Evolutionary conservation across 768 basidiomycete species (phyloP).

Genomic region (Naganishia vishniacii): DNA sequence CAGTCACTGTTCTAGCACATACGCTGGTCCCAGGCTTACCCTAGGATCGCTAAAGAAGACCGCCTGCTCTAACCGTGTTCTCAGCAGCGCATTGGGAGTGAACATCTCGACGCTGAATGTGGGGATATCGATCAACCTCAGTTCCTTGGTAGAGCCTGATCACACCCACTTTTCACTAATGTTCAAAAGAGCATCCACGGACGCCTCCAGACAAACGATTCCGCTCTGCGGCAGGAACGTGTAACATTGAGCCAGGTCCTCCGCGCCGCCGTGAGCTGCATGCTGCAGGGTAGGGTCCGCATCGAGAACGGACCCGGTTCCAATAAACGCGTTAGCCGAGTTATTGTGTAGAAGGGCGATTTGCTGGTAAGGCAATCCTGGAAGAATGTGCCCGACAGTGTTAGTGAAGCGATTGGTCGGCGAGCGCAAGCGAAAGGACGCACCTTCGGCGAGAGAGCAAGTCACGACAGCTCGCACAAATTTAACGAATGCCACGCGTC

Average conservation of each 20-base stretch:
- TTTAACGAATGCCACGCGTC: conserved; percentile 3
- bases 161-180: not conserved
- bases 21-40: not conserved
- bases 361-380: conserved; percentile 13
- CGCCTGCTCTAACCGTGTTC: conserved; percentile 14
- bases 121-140: not conserved
- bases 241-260: not conserved
- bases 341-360: not conserved
- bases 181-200: not conserved
- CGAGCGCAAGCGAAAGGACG: not conserved
- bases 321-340: conserved; percentile 11
- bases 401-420: not conserved
- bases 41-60: conserved; percentile 23
- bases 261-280: not conserved
- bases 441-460: conserved; percentile 15
- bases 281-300: conserved; percentile 3
- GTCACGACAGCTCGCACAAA: conserved; percentile 6
- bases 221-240: conserved; percentile 10
- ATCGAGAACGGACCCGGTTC: conserved; percentile 3
- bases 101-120: not conserved
- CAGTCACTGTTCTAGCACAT: not conserved
- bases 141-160: too few relatives aligned
- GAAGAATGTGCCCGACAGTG: not conserved
- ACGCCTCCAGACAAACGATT: conserved; percentile 10
- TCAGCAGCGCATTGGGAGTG: conserved; percentile 13